Evolutionary conservation across 2,329 filamentous ascomycete species (phyloP).

Genomic region (Aphanoascus verrucosus): DNA sequence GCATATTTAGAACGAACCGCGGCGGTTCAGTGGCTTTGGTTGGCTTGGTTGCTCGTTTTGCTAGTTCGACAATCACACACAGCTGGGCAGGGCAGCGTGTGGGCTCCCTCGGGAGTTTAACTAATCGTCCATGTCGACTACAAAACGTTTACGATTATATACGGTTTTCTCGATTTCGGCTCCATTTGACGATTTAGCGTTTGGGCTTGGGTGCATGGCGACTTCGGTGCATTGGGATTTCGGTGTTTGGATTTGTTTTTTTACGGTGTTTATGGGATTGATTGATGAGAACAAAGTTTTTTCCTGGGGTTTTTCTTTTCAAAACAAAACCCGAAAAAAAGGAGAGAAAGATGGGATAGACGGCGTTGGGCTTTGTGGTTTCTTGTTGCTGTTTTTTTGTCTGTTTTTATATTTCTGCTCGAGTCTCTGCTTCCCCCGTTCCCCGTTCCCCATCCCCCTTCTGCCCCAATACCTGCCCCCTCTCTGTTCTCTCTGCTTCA

Average conservation of each 20-base stretch:
- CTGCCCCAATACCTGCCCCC: not conserved
- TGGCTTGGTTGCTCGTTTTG: constrained; percentile 7
- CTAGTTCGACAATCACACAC: constrained; percentile 2
- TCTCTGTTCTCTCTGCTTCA: not conserved
- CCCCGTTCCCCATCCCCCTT: not conserved
- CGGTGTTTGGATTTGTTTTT: not conserved
- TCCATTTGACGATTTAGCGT: not conserved
- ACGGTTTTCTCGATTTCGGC: not conserved
- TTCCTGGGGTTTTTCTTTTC: not conserved
- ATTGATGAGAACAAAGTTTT: not conserved
- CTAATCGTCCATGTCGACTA: not conserved
- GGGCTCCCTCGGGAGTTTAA: not conserved
- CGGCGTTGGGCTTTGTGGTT: constrained; percentile 1
- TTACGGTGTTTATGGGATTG: not conserved
- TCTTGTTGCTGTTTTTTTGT: not conserved
- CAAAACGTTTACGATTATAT: not conserved
- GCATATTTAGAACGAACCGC: not conserved
- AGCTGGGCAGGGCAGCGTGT: not conserved
- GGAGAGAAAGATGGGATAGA: not conserved
- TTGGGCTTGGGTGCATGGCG: constrained; percentile 3
- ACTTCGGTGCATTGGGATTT: not conserved
- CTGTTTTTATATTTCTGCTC: constrained; percentile 1
- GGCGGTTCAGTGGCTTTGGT: not conserved
- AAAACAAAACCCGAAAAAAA: not conserved
- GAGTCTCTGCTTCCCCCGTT: not conserved